Evolutionary conservation across 768 basidiomycete species (phyloP).

Genomic region (Suillus luteus): DNA sequence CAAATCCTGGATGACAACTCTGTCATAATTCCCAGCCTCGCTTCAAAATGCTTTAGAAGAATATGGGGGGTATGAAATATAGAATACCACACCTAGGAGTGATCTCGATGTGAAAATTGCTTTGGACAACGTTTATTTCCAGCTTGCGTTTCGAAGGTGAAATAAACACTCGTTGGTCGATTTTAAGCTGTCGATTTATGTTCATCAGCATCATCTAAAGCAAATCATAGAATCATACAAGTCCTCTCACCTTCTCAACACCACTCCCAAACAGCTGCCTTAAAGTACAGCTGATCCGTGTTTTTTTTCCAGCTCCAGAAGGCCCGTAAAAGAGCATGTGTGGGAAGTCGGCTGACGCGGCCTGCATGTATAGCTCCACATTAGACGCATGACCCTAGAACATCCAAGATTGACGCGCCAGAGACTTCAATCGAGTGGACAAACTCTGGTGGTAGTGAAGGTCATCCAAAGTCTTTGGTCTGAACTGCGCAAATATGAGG

Average conservation of each 20-base stretch:
- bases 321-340: constrained; percentile 98
- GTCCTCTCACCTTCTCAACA: constrained; percentile 76
- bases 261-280: constrained; percentile 88
- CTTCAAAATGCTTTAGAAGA: constrained; percentile 41
- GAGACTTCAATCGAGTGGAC: constrained; percentile 74
- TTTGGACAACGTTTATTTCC: constrained; percentile 96
- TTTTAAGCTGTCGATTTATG: constrained; percentile 73
- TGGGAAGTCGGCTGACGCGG: constrained; percentile 91
- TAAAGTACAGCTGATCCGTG: constrained; percentile 87
- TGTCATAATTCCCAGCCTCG: constrained; percentile 94
- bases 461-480: constrained; percentile 80
- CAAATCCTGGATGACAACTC: constrained; percentile 94
- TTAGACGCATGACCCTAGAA: background rate
- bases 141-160: constrained; percentile 93
- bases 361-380: constrained; percentile 42
- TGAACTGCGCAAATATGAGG: constrained; percentile 54
- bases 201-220: constrained; percentile 1
- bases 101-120: constrained; percentile 97
- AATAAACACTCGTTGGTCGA: constrained; percentile 94
- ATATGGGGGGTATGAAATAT: background rate
- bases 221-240: background rate
- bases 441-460: constrained; percentile 88
- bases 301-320: constrained; percentile 97
- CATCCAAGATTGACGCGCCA: constrained; percentile 48
- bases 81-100: constrained; percentile 77